A percentile compares a stretch with the other conserved stretches of the same genome.
Conservation (phyloP, 805 yeast species). For the Metschnikowia gelsemii region DNA sequence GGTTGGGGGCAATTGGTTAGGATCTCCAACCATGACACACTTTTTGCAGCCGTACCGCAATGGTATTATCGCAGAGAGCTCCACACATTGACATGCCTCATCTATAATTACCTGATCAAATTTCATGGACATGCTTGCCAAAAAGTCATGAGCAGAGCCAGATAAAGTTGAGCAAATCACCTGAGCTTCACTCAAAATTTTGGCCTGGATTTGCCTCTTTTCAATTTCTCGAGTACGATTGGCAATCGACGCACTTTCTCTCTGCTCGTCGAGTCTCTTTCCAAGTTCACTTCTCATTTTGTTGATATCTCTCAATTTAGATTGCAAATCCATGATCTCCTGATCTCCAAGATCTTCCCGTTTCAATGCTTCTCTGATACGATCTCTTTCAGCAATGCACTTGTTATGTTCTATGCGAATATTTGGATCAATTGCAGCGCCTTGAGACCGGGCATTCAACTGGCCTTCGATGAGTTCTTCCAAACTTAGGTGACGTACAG, state of each 20-base stretch:
- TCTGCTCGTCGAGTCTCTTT: constrained; percentile 68
- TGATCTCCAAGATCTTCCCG: constrained; percentile 38
- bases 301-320: constrained; percentile 54
- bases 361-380: constrained; percentile 42
- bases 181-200: constrained; percentile 70
- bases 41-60: constrained; percentile 84
- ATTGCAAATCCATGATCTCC: constrained; percentile 47
- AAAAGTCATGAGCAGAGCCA: constrained; percentile 89
- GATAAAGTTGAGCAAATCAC: constrained; percentile 90
- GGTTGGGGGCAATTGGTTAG: constrained; percentile 96
- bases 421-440: constrained; percentile 44
- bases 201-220: constrained; percentile 70
- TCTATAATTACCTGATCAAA: constrained; percentile 92
- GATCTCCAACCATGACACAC: constrained; percentile 98
- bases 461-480: constrained; percentile 80
- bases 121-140: constrained; percentile 68
- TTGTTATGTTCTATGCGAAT: constrained; percentile 51
- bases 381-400: constrained; percentile 58
- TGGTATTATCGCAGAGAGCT: constrained; percentile 87
- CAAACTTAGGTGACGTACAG: constrained; percentile 78
- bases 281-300: constrained; percentile 67
- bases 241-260: constrained; percentile 70
- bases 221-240: constrained; percentile 76
- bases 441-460: constrained; percentile 40
- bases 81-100: constrained; percentile 98